Conservation (phyloP, 2,329 filamentous ascomycete genomes). For the Xylaria sp. region DNA sequence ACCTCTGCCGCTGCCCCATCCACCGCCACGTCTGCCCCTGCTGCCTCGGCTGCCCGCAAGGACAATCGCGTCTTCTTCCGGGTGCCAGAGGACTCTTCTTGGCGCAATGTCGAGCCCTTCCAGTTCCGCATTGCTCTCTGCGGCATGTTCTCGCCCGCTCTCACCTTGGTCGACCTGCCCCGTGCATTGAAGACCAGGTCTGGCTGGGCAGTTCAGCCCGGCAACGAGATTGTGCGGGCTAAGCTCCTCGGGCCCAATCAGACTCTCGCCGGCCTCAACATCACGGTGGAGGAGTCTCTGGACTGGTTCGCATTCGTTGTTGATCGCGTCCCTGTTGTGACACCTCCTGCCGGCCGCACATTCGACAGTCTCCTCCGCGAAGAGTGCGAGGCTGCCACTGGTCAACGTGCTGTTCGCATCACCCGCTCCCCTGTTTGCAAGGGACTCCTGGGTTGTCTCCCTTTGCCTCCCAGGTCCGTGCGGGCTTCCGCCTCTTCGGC, state of each 20-base stretch:
- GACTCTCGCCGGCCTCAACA: neutral
- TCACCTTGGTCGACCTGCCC: neutral
- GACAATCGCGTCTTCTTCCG: neutral
- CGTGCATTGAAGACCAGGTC: neutral
- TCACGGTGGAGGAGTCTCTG: too few species aligned
- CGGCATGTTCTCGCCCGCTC: neutral
- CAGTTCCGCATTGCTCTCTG: neutral
- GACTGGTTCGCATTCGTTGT: neutral
- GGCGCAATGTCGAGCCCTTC: neutral
- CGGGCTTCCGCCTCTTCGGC: neutral
- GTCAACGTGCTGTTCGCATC: neutral
- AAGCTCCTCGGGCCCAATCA: neutral
- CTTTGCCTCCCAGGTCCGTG: neutral
- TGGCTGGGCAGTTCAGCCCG: neutral
- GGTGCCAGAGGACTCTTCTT: neutral
- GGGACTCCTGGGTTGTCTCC: neutral
- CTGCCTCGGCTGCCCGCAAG: neutral
- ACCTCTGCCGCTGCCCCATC: too few species aligned
- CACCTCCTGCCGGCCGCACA: neutral
- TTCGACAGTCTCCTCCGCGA: too few species aligned
- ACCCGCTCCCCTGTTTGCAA: too few species aligned
- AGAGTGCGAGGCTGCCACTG: too few species aligned
- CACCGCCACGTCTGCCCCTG: neutral
- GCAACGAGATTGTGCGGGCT: neutral
- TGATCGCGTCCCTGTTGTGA: too few species aligned